Percentiles rank a stretch among this genome's conserved stretches.
Conservation (phyloP, 768 basidiomycete genomes). For the Pleurotus tuoliensis region DNA sequence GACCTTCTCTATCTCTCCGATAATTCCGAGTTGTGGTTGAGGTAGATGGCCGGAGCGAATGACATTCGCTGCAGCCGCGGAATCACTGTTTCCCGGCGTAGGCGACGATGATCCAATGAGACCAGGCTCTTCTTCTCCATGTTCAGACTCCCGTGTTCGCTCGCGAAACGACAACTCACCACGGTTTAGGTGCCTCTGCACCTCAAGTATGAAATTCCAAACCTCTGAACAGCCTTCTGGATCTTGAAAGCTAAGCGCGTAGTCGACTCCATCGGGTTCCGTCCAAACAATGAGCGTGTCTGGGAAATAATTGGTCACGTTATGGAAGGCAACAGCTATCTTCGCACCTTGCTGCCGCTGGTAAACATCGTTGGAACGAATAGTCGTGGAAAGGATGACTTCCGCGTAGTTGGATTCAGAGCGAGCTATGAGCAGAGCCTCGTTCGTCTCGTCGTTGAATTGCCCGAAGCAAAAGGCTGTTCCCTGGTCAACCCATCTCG, state of each 20-base stretch:
- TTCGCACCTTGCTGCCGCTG: conserved; percentile 79
- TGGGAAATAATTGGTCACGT: conserved; percentile 25
- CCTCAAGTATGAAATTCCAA: conserved; percentile 94
- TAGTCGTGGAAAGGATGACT: conserved; percentile 75
- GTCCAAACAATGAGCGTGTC: conserved; percentile 99
- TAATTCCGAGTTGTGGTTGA: conserved; percentile 69
- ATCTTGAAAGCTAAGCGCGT: conserved; percentile 96
- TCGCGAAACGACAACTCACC: conserved; percentile 36
- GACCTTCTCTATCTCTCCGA: conserved; percentile 73
- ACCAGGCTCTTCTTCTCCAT: conserved; percentile 39
- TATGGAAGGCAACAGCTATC: conserved; percentile 5
- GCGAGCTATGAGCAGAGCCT: conserved; percentile 81
- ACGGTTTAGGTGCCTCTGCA: conserved; percentile 78
- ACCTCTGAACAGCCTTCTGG: conserved; percentile 93
- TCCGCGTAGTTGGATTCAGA: conserved; percentile 70
- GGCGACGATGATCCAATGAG: conserved; percentile 56
- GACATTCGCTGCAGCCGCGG: conserved; percentile 58
- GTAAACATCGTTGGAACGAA: conserved; percentile 81
- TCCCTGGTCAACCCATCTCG: conserved; percentile 93
- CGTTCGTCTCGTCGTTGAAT: conserved; percentile 70
- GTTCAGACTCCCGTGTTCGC: conserved; percentile 9
- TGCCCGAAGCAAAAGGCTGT: conserved; percentile 96
- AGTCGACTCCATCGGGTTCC: conserved; percentile 90
- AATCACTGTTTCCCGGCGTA: conserved; percentile 43
- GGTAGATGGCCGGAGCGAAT: conserved; percentile 74